A percentile compares a stretch with the other conserved stretches of the same genome.
Conservation (phyloP, 352 stramenopile species). For the Globisporangium sylvaticum region DNA sequence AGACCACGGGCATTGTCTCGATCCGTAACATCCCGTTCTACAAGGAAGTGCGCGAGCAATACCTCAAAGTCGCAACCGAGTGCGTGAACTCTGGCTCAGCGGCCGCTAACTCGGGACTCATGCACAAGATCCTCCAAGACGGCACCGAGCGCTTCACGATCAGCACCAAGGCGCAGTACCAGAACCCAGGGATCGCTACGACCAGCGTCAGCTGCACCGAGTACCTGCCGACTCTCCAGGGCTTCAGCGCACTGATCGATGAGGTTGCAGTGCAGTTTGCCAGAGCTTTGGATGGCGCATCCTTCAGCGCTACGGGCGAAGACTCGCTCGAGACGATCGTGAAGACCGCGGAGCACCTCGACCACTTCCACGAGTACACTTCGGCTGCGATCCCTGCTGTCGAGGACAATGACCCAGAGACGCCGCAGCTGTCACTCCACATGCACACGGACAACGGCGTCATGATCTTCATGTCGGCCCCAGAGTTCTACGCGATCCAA, state of each 20-base stretch:
- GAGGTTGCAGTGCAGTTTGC: background rate
- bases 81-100: conserved; percentile 8
- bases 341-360: conserved; percentile 15
- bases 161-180: conserved; percentile 22
- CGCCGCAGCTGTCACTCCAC: conserved; percentile 15
- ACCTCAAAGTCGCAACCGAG: conserved; percentile 12
- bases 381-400: background rate
- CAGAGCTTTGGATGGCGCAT: background rate
- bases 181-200: conserved; percentile 10
- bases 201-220: conserved; percentile 11
- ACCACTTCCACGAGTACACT: conserved; percentile 23
- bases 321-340: conserved; percentile 16
- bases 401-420: background rate
- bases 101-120: background rate
- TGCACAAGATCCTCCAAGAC: conserved; percentile 18
- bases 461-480: conserved; percentile 20
- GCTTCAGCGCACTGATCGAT: background rate
- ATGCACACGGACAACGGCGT: conserved; percentile 25
- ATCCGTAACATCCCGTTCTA: conserved; percentile 21
- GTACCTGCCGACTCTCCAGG: conserved; percentile 4
- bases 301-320: background rate
- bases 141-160: conserved; percentile 22
- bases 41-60: conserved; percentile 9
- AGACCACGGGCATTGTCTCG: conserved; percentile 17
- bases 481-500: conserved; percentile 17